Percentiles rank a stretch among this genome's conserved stretches.
phyloP scores from a whole-genome alignment of 176 grass and related monocot species.

The Thinopyrum elongatum region DNA sequence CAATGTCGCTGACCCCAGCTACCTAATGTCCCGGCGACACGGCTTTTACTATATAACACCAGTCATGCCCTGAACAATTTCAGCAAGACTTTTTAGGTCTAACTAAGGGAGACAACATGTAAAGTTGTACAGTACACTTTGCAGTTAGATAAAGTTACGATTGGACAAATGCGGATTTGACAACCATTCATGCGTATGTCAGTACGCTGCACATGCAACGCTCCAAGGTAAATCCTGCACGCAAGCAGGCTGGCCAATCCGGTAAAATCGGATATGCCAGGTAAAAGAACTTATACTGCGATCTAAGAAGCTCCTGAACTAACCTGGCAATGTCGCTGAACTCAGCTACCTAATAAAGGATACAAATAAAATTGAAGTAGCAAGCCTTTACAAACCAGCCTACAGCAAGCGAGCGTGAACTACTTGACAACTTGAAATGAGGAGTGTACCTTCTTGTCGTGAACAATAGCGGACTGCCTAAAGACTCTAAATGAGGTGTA shows the following conservation, averaged over 20 bases:
- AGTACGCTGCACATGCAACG: not conserved
- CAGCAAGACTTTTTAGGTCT: not conserved
- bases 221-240: not conserved
- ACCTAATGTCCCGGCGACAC: not conserved
- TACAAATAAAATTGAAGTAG: not conserved
- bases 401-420: not conserved
- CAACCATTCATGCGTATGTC: not conserved
- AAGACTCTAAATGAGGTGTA: not conserved
- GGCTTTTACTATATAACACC: not conserved
- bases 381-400: not conserved
- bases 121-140: too few species aligned
- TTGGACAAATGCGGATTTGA: not conserved
- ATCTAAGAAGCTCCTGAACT: not conserved
- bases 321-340: not conserved
- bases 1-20: not conserved
- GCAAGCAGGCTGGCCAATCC: not conserved
- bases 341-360: not conserved
- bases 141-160: too few species aligned
- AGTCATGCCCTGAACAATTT: conserved; percentile 16
- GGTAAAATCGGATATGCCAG: not conserved
- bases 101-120: not conserved
- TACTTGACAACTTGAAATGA: not conserved
- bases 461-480: not conserved
- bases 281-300: not conserved
- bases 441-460: not conserved